Base-by-base conservation (phyloP, 345 rosid species). In the Melaleuca alternifolia region DNA sequence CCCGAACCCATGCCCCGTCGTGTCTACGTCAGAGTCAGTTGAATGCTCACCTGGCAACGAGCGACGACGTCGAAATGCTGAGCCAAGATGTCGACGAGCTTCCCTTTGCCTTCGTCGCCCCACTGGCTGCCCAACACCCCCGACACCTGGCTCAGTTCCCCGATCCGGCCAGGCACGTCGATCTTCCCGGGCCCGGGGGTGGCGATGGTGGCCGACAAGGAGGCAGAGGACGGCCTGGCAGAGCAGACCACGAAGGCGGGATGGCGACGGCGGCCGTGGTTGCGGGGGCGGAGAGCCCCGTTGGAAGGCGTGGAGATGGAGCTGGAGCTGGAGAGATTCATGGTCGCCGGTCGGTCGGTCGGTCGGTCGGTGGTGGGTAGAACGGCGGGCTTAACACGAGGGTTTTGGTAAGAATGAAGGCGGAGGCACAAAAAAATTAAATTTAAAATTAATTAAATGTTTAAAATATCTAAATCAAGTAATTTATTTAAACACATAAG, bases 31-130 rank as follows among this genome's bases (percentile, higher is more conserved):
- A 20, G 10, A 71, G 81, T 37, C 11, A 1, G 26, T 71, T 5
- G 10, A 1, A 57, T 50, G n/a, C 20, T 18, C 85, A 97, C 99
- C 96, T 96, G 99, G 88, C 99, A 97, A 44, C 98, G 99, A 91
- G 99, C 99, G 48, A 97, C 99, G 90, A 96, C 89, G 89, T 97
- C 97, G 88, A 97, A 97, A 52, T 96, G 99, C 53, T 91, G 87
- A 41, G 98, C 98, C 85, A 97, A 91, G 88, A 97, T 94, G 87
- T 95, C 99, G 75, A 97, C 99, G 87, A 97, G 99, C 81, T 97
- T 97, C 86, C 99, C 99, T 90, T 97, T 97, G 23, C 99, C 99
- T 86, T 97, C 99, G 86, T 97, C 99, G 5, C 99, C 99, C 99
- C 99, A 97, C 88, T 97, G 99, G 56, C 92, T 90, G 51, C 99